A percentile compares a stretch with the other conserved stretches of the same genome.
Conservation (phyloP, 2,329 filamentous ascomycete genomes). For the Cercospora sp. region DNA sequence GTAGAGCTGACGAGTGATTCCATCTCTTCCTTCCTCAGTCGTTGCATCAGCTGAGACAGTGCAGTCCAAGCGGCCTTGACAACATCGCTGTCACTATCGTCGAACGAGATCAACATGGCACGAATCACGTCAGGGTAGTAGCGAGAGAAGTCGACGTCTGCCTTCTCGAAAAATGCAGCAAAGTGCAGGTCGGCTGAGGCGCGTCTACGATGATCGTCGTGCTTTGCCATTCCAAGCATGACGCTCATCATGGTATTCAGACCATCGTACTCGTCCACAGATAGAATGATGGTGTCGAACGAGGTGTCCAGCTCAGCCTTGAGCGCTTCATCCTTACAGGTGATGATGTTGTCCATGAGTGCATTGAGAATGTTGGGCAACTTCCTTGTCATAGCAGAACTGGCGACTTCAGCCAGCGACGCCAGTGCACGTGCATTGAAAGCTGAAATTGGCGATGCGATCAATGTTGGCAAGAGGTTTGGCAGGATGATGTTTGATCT, state of each 20-base stretch:
- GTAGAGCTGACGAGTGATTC: constrained; percentile 86
- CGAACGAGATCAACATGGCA: constrained; percentile 85
- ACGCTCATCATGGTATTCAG: constrained; percentile 95
- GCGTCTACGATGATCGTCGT: constrained; percentile 86
- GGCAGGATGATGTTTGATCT: constrained; percentile 95
- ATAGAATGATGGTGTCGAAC: constrained; percentile 86
- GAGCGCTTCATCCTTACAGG: constrained; percentile 72
- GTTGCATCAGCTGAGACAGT: constrained; percentile 82
- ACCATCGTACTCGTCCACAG: constrained; percentile 93
- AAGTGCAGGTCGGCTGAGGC: constrained; percentile 76
- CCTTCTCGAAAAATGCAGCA: constrained; percentile 78
- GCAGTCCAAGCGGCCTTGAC: constrained; percentile 89
- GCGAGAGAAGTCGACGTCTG: constrained; percentile 84
- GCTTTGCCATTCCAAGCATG: constrained; percentile 81
- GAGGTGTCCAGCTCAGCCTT: constrained; percentile 71
- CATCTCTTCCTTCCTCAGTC: constrained; percentile 96
- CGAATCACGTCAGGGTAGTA: constrained; percentile 97
- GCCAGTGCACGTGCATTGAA: constrained; percentile 96
- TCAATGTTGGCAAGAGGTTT: constrained; percentile 90
- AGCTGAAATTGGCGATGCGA: constrained; percentile 82
- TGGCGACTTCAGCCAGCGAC: constrained; percentile 87
- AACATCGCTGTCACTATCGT: constrained; percentile 78
- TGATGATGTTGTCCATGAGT: constrained; percentile 88
- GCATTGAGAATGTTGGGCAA: constrained; percentile 88
- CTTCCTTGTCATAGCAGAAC: constrained; percentile 84